phyloP scores from a whole-genome alignment of 176 grass and related monocot genomes.

The Oryza meridionalis region DNA sequence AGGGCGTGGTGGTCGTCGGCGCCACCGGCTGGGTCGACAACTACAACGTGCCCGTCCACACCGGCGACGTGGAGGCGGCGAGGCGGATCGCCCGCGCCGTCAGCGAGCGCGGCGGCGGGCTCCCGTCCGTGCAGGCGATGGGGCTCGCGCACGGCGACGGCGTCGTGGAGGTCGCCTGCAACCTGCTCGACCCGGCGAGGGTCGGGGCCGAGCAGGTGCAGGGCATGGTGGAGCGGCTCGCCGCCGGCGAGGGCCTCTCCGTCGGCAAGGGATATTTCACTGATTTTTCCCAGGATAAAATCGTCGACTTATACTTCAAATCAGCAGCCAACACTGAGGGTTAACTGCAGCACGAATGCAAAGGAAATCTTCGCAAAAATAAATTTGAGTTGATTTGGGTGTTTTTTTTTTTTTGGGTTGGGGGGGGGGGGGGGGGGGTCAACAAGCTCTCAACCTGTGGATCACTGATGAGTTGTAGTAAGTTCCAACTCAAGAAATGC shows the following conservation, averaged over 20 bases:
- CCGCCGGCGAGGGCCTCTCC: slow-evolving; percentile 43
- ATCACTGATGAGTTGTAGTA: too few relatives aligned
- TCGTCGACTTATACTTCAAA: slow-evolving; percentile 50
- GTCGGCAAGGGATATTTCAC: slow-evolving; percentile 77
- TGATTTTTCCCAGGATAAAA: slow-evolving; percentile 58
- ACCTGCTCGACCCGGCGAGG: slow-evolving; percentile 59
- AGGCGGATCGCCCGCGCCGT: slow-evolving; percentile 56
- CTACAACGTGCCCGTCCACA: slow-evolving; percentile 72
- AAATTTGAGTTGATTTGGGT: too few relatives aligned
- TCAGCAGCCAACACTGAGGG: neutral
- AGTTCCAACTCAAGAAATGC: too few relatives aligned
- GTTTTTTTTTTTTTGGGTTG: too few relatives aligned
- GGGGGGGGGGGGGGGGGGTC: too few relatives aligned
- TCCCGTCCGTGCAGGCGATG: slow-evolving; percentile 73
- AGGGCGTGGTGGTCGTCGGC: slow-evolving; percentile 69
- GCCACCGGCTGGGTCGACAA: slow-evolving; percentile 78
- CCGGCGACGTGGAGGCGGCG: slow-evolving; percentile 46
- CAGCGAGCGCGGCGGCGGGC: slow-evolving; percentile 76
- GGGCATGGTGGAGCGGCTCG: slow-evolving; percentile 47
- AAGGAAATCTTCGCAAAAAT: too few relatives aligned
- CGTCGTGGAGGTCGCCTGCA: slow-evolving; percentile 68
- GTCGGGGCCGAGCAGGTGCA: slow-evolving; percentile 60
- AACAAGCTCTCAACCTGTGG: too few relatives aligned
- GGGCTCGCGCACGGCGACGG: slow-evolving; percentile 58
- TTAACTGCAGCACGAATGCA: neutral